phyloP scores from a whole-genome alignment of 1,284 basidiomycete genomes.

The Puccinia triticina region DNA sequence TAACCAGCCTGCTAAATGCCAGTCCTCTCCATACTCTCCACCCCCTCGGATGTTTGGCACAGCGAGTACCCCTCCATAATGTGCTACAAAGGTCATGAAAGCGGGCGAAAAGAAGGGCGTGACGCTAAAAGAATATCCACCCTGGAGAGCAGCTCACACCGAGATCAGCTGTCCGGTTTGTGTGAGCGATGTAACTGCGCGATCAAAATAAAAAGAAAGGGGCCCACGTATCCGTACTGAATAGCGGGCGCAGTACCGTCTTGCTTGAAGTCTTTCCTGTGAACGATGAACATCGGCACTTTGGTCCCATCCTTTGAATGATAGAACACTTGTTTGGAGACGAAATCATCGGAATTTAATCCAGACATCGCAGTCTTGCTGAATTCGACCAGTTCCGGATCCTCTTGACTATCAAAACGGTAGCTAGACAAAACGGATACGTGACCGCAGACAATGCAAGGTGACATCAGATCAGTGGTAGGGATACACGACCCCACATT shows the following conservation, averaged over 20 bases:
- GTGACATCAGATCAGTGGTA: background rate
- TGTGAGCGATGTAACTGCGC: background rate
- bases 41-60: conserved; percentile 73
- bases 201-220: background rate
- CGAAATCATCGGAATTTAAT: conserved; percentile 72
- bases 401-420: conserved; percentile 56
- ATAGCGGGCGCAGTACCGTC: conserved; percentile 78
- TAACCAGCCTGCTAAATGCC: conserved; percentile 58
- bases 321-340: conserved; percentile 76
- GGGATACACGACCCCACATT: no score
- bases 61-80: conserved; percentile 75
- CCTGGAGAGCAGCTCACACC: conserved; percentile 65
- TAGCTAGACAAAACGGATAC: background rate
- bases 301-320: conserved; percentile 77
- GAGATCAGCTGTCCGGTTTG: background rate
- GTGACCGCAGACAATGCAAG: background rate
- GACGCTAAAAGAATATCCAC: conserved; percentile 75
- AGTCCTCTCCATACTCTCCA: conserved; percentile 76
- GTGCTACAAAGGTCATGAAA: conserved; percentile 75
- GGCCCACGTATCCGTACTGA: conserved; percentile 69
- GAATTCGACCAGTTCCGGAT: conserved; percentile 68
- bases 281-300: conserved; percentile 83
- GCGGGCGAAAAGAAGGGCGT: conserved; percentile 73
- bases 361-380: conserved; percentile 70
- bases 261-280: conserved; percentile 71